phyloP scores from a whole-genome alignment of 768 basidiomycete genomes.

The Suillus ampliporus region DNA sequence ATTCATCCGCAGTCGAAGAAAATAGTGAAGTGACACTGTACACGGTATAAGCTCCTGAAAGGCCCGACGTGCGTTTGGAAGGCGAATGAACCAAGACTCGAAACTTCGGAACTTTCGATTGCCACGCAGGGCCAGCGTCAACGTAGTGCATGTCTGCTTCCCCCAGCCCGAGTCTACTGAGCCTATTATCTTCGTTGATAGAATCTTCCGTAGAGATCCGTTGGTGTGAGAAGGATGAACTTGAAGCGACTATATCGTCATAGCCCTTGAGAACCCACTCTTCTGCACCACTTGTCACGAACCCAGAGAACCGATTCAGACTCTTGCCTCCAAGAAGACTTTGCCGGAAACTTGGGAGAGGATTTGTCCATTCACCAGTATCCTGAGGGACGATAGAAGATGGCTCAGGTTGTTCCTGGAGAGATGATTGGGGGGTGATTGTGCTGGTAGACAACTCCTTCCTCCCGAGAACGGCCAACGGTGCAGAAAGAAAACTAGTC shows the following conservation, averaged over 20 bases:
- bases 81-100: conserved; percentile 80
- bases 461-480: conserved; percentile 35
- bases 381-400: conserved; percentile 62
- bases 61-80: conserved; percentile 68
- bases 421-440: conserved; percentile 54
- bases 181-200: conserved; percentile 47
- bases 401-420: conserved; percentile 26
- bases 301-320: conserved; percentile 84
- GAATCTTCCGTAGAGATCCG: conserved; percentile 39
- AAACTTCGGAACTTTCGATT: conserved; percentile 73
- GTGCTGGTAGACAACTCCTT: conserved; percentile 49
- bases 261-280: conserved; percentile 79
- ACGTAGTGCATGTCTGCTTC: conserved; percentile 76
- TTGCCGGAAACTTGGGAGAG: conserved; percentile 71
- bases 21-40: conserved; percentile 84
- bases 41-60: conserved; percentile 75
- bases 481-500: conserved; percentile 60
- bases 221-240: conserved; percentile 26
- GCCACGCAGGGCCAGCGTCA: conserved; percentile 75
- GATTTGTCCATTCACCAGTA: conserved; percentile 68
- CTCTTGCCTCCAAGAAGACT: conserved; percentile 79
- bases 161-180: conserved; percentile 47
- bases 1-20: conserved; percentile 25
- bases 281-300: conserved; percentile 87
- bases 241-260: conserved; percentile 26